Percentiles rank a stretch among this genome's conserved stretches.
Evolutionary conservation across 441 rosid species (phyloP).

Genomic region (Gossypium aridum): DNA sequence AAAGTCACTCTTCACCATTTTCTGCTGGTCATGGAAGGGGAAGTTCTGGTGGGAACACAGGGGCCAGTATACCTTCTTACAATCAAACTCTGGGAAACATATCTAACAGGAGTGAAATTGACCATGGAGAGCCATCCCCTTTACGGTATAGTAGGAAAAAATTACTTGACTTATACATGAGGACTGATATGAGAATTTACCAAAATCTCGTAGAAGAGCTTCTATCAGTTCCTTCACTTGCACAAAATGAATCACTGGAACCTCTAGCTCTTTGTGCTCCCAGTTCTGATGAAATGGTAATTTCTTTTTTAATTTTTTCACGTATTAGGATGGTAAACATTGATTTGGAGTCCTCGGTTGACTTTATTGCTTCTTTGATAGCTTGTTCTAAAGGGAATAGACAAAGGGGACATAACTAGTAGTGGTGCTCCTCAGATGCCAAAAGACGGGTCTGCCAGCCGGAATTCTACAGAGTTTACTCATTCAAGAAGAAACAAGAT

Average conservation of each 20-base stretch:
- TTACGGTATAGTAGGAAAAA: slow-evolving; percentile 73
- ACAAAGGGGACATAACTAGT: slow-evolving; percentile 74
- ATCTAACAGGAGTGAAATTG: slow-evolving; percentile 53
- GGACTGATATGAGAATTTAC: slow-evolving; percentile 42
- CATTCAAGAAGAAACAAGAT: slow-evolving; percentile 60
- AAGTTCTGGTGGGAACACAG: slow-evolving; percentile 46
- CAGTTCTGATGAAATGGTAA: slow-evolving; percentile 76
- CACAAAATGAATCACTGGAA: slow-evolving; percentile 59
- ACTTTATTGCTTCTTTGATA: slow-evolving; percentile 25
- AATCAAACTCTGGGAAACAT: slow-evolving; percentile 37
- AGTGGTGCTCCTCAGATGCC: slow-evolving; percentile 81
- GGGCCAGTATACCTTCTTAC: slow-evolving; percentile 32
- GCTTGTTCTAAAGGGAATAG: slow-evolving; percentile 77
- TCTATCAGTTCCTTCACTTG: slow-evolving; percentile 70
- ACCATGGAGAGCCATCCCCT: slow-evolving; percentile 35
- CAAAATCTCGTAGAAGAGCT: slow-evolving; percentile 45
- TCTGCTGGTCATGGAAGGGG: slow-evolving; percentile 66
- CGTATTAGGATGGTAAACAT: slow-evolving; percentile 10
- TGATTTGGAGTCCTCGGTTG: slow-evolving; percentile 12
- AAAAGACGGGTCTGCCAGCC: slow-evolving; percentile 66
- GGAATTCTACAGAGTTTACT: slow-evolving; percentile 41
- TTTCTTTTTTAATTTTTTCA: background rate
- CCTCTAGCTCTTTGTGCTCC: slow-evolving; percentile 79
- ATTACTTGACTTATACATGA: slow-evolving; percentile 68
- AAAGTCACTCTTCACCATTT: slow-evolving; percentile 40